These are phyloP conservation scores for Diplodia mutila DNA, from an alignment of 2,329 filamentous ascomycete genomes.

Conservation along the genomic window DNA sequence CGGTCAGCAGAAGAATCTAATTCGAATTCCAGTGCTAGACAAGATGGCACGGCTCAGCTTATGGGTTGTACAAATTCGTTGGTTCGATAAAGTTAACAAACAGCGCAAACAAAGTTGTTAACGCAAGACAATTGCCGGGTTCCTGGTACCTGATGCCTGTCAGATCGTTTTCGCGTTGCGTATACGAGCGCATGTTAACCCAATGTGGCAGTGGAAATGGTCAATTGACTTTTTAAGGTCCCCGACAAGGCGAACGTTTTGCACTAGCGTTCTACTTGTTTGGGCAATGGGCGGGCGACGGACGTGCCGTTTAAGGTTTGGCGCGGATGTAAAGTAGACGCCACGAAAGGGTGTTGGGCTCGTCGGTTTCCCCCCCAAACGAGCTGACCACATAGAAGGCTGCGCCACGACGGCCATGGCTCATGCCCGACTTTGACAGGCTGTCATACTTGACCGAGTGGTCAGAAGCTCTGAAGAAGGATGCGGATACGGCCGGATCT, in stretches of 20 bases:
- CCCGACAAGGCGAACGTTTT: not conserved
- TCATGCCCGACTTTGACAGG: not conserved
- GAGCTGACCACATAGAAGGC: not conserved
- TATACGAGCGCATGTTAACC: not conserved
- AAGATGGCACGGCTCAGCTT: no score
- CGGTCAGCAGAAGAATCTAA: no score
- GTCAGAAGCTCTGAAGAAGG: not conserved
- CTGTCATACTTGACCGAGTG: no score
- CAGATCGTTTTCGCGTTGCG: not conserved
- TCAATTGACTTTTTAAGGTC: not conserved
- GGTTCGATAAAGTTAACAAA: no score
- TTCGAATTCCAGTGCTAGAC: no score
- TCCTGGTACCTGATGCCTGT: not conserved
- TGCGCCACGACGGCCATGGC: not conserved
- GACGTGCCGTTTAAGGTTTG: conserved; percentile 6
- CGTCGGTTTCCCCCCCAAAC: not conserved
- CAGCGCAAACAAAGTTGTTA: not conserved
- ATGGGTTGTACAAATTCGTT: no score
- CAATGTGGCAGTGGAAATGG: not conserved
- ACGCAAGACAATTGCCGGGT: not conserved
- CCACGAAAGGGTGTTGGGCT: not conserved
- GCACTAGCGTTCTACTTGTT: not conserved
- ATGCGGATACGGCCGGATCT: conserved; percentile 5
- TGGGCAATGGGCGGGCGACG: not conserved
- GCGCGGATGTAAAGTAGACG: not conserved